A percentile compares a stretch with the other conserved stretches of the same genome.
Conservation (phyloP, 2,329 filamentous ascomycete genomes). For the Calonectria pseudoturangicola region DNA sequence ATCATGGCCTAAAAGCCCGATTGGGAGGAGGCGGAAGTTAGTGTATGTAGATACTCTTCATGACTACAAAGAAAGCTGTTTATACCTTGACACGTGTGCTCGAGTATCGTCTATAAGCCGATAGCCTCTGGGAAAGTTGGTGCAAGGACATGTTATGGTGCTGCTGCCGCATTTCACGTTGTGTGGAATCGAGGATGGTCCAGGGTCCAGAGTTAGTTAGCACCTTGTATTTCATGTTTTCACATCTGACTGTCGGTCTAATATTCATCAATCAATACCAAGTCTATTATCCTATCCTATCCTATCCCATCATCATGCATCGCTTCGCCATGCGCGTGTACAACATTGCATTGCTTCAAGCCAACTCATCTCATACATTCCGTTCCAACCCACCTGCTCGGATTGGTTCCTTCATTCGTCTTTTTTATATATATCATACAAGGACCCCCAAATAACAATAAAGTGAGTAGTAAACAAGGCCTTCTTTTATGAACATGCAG, state of each 20-base stretch:
- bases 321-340: conserved; percentile 8
- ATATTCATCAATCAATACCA: neutral
- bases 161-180: too few species aligned
- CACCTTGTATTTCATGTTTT: neutral
- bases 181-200: neutral
- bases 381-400: neutral
- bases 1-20: conserved; percentile 32
- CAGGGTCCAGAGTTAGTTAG: neutral
- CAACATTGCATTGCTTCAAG: conserved; percentile 3
- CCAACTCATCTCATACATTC: conserved; percentile 9
- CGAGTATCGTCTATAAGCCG: neutral
- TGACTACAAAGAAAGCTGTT: conserved; percentile 45
- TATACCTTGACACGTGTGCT: conserved; percentile 34
- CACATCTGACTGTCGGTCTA: neutral
- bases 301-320: conserved; percentile 1
- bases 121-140: neutral
- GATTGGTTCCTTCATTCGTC: neutral
- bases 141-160: too few species aligned
- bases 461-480: neutral
- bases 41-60: conserved; percentile 41
- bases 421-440: conserved; percentile 18
- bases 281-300: conserved; percentile 26
- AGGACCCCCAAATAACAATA: neutral
- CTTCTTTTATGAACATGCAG: conserved; percentile 4
- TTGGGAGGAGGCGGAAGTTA: conserved; percentile 34